A percentile compares a stretch with the other conserved stretches of the same genome.
These are phyloP conservation scores for Pyricularia sp. DNA, from an alignment of 2,329 filamentous ascomycete species.

Conservation along the genomic window DNA sequence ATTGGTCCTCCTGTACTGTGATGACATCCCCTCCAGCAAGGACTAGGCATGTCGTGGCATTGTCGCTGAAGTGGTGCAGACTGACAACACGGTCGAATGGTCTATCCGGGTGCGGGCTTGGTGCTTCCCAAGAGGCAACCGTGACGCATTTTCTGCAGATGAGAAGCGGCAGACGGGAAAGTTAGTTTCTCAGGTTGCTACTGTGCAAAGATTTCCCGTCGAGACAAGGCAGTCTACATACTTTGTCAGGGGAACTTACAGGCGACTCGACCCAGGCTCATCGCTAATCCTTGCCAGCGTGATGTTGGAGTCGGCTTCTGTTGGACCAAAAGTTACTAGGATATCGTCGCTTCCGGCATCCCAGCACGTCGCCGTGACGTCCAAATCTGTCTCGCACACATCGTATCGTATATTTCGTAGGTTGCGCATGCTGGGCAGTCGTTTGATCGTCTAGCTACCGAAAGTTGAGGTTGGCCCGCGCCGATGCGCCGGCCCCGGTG, in stretches of 20 bases:
- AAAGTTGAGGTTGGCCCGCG: not conserved
- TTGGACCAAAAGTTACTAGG: conserved; percentile 76
- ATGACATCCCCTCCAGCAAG: conserved; percentile 86
- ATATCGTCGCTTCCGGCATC: conserved; percentile 66
- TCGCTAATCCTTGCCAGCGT: conserved; percentile 46
- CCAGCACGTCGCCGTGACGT: conserved; percentile 72
- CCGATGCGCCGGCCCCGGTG: not conserved
- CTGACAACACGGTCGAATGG: conserved; percentile 61
- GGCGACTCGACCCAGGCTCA: not conserved
- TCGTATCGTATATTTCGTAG: conserved; percentile 64
- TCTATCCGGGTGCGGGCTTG: conserved; percentile 64
- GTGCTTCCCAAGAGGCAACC: conserved; percentile 82
- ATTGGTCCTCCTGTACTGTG: conserved; percentile 56
- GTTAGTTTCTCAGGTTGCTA: not conserved
- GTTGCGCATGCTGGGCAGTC: conserved; percentile 61
- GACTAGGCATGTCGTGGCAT: conserved; percentile 63
- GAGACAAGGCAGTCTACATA: not conserved
- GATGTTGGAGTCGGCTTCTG: conserved; percentile 53
- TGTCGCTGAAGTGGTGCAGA: conserved; percentile 78
- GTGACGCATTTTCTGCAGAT: conserved; percentile 16
- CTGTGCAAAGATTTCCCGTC: not conserved
- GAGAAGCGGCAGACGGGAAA: not conserved
- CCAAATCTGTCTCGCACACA: conserved; percentile 45
- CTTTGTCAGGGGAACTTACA: conserved; percentile 11
- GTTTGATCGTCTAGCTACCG: not conserved